Conservation (phyloP, 1,139 yeast species). For the Hansenula lynferdii region DNA sequence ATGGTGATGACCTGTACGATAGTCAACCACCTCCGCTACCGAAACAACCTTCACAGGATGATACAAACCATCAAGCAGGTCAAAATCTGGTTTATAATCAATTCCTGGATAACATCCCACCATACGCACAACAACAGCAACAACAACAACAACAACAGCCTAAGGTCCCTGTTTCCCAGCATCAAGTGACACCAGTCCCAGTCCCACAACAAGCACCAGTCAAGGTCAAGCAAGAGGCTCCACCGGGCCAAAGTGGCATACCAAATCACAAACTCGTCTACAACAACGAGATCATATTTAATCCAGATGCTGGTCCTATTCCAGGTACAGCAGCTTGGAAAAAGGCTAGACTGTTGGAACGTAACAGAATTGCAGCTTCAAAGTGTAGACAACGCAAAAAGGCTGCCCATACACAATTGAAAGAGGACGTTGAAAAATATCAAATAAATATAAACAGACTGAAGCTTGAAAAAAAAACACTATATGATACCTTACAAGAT, state of each 20-base stretch:
- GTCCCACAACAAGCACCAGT: too few relatives aligned
- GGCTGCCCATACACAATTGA: slow-evolving; percentile 61
- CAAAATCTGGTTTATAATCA: not conserved
- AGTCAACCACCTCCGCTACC: slow-evolving; percentile 31
- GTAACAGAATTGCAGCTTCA: slow-evolving; percentile 72
- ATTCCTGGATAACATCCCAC: too few relatives aligned
- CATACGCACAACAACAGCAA: too few relatives aligned
- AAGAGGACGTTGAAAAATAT: slow-evolving; percentile 48
- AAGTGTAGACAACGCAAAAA: slow-evolving; percentile 75
- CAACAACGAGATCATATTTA: slow-evolving; percentile 53
- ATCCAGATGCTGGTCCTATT: slow-evolving; percentile 60
- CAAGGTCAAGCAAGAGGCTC: too few relatives aligned
- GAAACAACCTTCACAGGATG: slow-evolving; percentile 11
- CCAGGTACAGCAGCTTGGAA: slow-evolving; percentile 84
- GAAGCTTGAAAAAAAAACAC: slow-evolving; percentile 32
- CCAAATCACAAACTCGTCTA: slow-evolving; percentile 54
- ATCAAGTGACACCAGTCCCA: too few relatives aligned
- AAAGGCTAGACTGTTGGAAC: slow-evolving; percentile 59
- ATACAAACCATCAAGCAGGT: not conserved
- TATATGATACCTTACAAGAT: slow-evolving; percentile 24
- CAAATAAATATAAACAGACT: slow-evolving; percentile 40
- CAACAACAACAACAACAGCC: slow-evolving; percentile 5
- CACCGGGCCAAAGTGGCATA: slow-evolving; percentile 19
- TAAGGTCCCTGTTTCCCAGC: too few relatives aligned
- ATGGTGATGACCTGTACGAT: slow-evolving; percentile 27